Percentiles rank a stretch among this genome's conserved stretches.
Conservation (phyloP, 371 early-diverging fungal genomes). For the Rhizopus arrhizus region DNA sequence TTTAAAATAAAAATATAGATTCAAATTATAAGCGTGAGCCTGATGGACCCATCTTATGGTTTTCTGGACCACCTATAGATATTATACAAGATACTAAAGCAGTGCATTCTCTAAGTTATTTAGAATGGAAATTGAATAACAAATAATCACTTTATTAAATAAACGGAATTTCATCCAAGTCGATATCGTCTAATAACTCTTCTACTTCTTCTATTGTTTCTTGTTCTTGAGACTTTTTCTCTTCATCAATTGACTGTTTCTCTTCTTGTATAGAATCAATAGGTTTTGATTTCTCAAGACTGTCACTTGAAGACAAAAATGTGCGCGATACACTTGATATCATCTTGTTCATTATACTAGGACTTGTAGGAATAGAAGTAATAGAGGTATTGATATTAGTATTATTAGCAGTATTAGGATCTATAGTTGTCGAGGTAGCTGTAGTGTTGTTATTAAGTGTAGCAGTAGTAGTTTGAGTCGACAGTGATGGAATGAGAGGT, state of each 20-base stretch:
- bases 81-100: constrained; percentile 26
- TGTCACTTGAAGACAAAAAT: constrained; percentile 27
- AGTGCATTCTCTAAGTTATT: constrained; percentile 39
- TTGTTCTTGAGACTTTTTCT: constrained; percentile 9
- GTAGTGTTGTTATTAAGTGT: neutral
- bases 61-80: constrained; percentile 45
- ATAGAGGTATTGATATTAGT: neutral
- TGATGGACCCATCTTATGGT: constrained; percentile 46
- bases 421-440: neutral
- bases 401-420: neutral
- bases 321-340: constrained; percentile 41
- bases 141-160: constrained; percentile 30
- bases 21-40: constrained; percentile 31
- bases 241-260: constrained; percentile 10
- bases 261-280: constrained; percentile 2
- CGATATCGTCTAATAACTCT: constrained; percentile 52
- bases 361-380: constrained; percentile 15
- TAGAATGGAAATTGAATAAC: constrained; percentile 36
- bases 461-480: neutral
- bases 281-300: constrained; percentile 12
- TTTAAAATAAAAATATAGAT: constrained; percentile 17
- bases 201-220: constrained; percentile 34
- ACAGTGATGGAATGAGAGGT: neutral
- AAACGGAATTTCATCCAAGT: constrained; percentile 61
- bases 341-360: constrained; percentile 34